These are phyloP conservation scores for Ogataea ramenticola DNA, from an alignment of 805 yeast genomes.

Conservation along the genomic window DNA sequence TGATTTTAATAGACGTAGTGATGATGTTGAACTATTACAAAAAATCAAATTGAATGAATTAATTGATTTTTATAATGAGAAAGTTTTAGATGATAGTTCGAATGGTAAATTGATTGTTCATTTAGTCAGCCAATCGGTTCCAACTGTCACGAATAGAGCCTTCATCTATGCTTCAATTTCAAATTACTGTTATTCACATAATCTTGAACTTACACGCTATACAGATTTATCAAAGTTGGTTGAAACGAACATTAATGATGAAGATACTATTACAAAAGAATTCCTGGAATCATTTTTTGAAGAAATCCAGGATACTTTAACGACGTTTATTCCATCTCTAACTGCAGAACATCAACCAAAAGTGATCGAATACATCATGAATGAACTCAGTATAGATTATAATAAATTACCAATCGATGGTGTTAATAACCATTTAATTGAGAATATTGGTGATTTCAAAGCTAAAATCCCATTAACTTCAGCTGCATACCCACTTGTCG, in stretches of 20 bases:
- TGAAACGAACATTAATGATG: conserved; percentile 11
- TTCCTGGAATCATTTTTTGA: background rate
- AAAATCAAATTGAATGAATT: conserved; percentile 51
- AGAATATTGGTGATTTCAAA: conserved; percentile 49
- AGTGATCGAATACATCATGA: conserved; percentile 8
- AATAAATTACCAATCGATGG: conserved; percentile 2
- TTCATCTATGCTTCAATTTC: conserved; percentile 19
- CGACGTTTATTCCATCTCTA: conserved; percentile 12
- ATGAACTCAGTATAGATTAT: conserved; percentile 10
- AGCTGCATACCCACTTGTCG: conserved; percentile 48
- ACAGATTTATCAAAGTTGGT: conserved; percentile 14
- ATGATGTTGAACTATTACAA: conserved; percentile 51
- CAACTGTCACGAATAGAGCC: conserved; percentile 14
- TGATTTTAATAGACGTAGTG: conserved; percentile 55
- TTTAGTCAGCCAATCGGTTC: conserved; percentile 45
- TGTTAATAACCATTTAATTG: conserved; percentile 36
- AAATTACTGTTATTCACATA: conserved; percentile 23
- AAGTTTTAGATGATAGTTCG: conserved; percentile 23
- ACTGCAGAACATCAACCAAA: conserved; percentile 13
- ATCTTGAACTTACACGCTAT: conserved; percentile 16
- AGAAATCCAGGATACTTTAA: conserved; percentile 9
- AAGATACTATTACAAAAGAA: conserved; percentile 5
- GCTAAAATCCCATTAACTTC: conserved; percentile 44
- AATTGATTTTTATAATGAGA: conserved; percentile 41
- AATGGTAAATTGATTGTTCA: conserved; percentile 48